Evolutionary conservation across 441 rosid genomes (phyloP).

Genomic region (Adansonia rubrostipa): DNA sequence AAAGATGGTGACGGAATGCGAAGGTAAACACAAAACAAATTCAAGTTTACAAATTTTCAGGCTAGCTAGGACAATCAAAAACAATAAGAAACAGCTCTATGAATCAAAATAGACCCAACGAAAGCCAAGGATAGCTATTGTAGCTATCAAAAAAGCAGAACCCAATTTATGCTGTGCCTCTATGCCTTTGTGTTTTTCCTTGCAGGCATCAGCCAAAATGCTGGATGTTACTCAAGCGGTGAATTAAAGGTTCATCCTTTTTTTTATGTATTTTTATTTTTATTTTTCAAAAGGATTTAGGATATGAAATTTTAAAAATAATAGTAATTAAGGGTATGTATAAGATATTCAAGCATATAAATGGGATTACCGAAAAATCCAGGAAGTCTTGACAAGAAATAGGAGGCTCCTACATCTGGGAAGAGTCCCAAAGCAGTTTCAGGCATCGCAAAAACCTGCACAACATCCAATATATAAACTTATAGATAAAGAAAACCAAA

Average conservation of each 20-base stretch:
- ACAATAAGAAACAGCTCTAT: not conserved
- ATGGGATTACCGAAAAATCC: slow-evolving; percentile 75
- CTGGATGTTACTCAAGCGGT: not conserved
- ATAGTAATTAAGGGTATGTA: not conserved
- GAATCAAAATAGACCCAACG: slow-evolving; percentile 10
- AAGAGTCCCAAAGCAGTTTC: slow-evolving; percentile 83
- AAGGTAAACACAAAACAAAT: not conserved
- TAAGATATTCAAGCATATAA: slow-evolving; percentile 22
- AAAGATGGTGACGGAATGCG: slow-evolving; percentile 17
- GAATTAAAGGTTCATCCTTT: not conserved
- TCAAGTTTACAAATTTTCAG: slow-evolving; percentile 6
- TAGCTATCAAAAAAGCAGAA: slow-evolving; percentile 14
- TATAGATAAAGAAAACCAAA: slow-evolving; percentile 1
- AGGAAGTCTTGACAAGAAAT: slow-evolving; percentile 89
- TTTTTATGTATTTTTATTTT: not conserved
- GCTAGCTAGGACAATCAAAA: not conserved
- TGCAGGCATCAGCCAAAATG: slow-evolving; percentile 13
- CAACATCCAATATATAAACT: slow-evolving; percentile 11
- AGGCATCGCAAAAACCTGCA: slow-evolving; percentile 91
- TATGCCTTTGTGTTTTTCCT: not conserved
- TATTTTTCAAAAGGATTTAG: not conserved
- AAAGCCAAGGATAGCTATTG: slow-evolving; percentile 11
- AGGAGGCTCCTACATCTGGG: slow-evolving; percentile 89
- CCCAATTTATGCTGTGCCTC: not conserved
- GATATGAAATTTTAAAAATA: not conserved